phyloP scores from a whole-genome alignment of 2,329 filamentous ascomycete genomes.

The Knoxdaviesia capensis region DNA sequence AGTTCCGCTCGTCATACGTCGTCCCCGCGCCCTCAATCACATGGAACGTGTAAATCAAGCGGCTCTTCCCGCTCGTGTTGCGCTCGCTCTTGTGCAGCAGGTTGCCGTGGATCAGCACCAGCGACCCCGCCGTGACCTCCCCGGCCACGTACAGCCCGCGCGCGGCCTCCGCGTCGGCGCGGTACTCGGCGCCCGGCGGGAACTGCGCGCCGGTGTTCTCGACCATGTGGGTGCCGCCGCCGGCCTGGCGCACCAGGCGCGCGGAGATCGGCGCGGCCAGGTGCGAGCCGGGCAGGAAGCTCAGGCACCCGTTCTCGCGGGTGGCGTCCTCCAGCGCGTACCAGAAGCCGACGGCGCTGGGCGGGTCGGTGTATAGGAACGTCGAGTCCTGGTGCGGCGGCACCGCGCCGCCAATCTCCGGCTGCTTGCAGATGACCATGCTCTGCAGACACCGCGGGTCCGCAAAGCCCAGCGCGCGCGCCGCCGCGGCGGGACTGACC shows the following conservation, averaged over 20 bases:
- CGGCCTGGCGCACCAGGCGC: slow-evolving; percentile 51
- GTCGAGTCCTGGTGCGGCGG: slow-evolving; percentile 83
- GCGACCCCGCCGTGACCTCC: slow-evolving; percentile 74
- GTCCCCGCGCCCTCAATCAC: slow-evolving; percentile 65
- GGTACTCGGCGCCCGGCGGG: slow-evolving; percentile 30
- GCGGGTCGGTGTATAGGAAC: slow-evolving; percentile 78
- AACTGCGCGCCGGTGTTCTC: slow-evolving; percentile 47
- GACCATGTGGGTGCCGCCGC: slow-evolving; percentile 46
- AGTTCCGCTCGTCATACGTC: slow-evolving; percentile 71
- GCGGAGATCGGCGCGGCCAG: slow-evolving; percentile 47
- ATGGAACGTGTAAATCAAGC: slow-evolving; percentile 96
- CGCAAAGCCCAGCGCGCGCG: slow-evolving; percentile 47
- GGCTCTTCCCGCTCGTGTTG: slow-evolving; percentile 67
- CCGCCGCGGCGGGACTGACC: slow-evolving; percentile 38
- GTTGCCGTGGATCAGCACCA: slow-evolving; percentile 93
- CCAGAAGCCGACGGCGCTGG: slow-evolving; percentile 88
- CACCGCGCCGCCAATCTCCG: slow-evolving; percentile 82
- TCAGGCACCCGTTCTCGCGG: slow-evolving; percentile 68
- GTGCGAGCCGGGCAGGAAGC: slow-evolving; percentile 70
- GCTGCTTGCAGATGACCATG: slow-evolving; percentile 98
- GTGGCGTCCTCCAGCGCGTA: slow-evolving; percentile 90
- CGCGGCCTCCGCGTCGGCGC: slow-evolving; percentile 17
- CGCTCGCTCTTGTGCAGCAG: slow-evolving; percentile 89
- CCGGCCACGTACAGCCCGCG: slow-evolving; percentile 48
- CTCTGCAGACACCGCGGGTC: slow-evolving; percentile 71